Percentiles rank a stretch among this genome's conserved stretches.
These are phyloP conservation scores for Alternaria brassicae DNA, from an alignment of 2,329 filamentous ascomycete species.

Conservation along the genomic window DNA sequence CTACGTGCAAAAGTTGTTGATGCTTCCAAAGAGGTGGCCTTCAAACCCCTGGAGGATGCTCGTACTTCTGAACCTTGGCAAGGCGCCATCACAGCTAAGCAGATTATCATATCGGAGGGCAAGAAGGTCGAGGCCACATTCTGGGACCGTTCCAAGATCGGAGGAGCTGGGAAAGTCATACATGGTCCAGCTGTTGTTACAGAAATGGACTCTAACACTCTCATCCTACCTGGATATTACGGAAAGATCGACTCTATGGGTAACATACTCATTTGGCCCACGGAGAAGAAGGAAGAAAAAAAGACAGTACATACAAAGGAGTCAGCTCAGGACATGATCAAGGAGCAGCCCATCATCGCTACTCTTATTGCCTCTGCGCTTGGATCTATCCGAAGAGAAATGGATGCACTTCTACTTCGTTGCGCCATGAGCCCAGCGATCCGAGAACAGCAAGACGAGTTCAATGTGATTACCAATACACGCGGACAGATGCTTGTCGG, in stretches of 20 bases:
- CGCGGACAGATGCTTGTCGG: slow-evolving; percentile 60
- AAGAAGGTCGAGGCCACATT: slow-evolving; percentile 52
- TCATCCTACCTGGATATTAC: slow-evolving; percentile 57
- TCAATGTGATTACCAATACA: slow-evolving; percentile 61
- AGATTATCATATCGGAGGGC: slow-evolving; percentile 53
- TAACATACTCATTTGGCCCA: slow-evolving; percentile 58
- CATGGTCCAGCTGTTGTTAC: slow-evolving; percentile 57
- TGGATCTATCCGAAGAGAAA: slow-evolving; percentile 57
- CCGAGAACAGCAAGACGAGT: slow-evolving; percentile 61
- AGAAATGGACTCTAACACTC: slow-evolving; percentile 61
- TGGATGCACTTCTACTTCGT: slow-evolving; percentile 61
- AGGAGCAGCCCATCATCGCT: slow-evolving; percentile 53
- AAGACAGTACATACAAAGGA: slow-evolving; percentile 47
- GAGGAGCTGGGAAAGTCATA: slow-evolving; percentile 52
- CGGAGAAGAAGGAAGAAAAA: slow-evolving; percentile 37
- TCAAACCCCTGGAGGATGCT: slow-evolving; percentile 45
- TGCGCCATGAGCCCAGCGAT: slow-evolving; percentile 61
- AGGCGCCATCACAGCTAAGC: slow-evolving; percentile 49
- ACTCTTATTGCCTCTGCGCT: slow-evolving; percentile 56
- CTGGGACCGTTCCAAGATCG: slow-evolving; percentile 55
- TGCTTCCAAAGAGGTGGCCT: slow-evolving; percentile 51
- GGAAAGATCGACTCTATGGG: slow-evolving; percentile 58
- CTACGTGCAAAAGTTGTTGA: slow-evolving; percentile 56
- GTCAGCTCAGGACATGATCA: slow-evolving; percentile 48
- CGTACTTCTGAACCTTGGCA: slow-evolving; percentile 39